A percentile compares a stretch with the other conserved stretches of the same genome.
Evolutionary conservation across 164 flowering plant genomes (phyloP).

Genomic region (Houttuynia cordata): DNA sequence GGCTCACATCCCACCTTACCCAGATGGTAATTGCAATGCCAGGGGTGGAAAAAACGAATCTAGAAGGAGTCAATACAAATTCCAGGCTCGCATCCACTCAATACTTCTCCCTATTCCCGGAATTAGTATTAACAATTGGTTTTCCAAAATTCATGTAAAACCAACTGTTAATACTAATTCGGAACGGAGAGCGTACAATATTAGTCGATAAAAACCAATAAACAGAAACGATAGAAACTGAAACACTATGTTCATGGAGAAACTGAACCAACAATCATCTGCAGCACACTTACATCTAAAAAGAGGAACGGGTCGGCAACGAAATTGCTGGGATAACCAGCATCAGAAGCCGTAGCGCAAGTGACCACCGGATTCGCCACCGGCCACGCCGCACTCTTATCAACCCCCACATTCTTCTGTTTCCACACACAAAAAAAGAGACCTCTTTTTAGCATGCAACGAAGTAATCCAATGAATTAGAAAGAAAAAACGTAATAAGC

Average conservation of each 20-base stretch:
- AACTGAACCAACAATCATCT: not conserved
- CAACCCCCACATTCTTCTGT: constrained; percentile 48
- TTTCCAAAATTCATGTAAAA: too few relatives aligned
- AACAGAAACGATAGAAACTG: not conserved
- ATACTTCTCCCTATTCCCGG: too few relatives aligned
- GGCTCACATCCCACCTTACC: not conserved
- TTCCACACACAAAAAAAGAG: not conserved
- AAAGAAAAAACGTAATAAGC: not conserved
- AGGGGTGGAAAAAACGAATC: too few relatives aligned
- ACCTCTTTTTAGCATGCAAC: not conserved
- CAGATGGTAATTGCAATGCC: not conserved
- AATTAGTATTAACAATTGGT: too few relatives aligned
- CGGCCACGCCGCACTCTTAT: constrained; percentile 80
- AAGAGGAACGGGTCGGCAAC: constrained; percentile 85
- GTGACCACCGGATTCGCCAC: constrained; percentile 50
- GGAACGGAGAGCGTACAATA: too few relatives aligned
- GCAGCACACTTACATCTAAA: constrained; percentile 33
- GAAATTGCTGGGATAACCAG: constrained; percentile 30
- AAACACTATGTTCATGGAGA: not conserved
- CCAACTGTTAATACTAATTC: too few relatives aligned
- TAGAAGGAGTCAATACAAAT: too few relatives aligned
- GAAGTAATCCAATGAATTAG: not conserved
- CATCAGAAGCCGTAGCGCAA: constrained; percentile 33
- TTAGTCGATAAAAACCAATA: not conserved
- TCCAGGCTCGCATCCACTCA: too few relatives aligned